Conservation (phyloP, 768 basidiomycete species). For the Coprinellus micaceus region DNA sequence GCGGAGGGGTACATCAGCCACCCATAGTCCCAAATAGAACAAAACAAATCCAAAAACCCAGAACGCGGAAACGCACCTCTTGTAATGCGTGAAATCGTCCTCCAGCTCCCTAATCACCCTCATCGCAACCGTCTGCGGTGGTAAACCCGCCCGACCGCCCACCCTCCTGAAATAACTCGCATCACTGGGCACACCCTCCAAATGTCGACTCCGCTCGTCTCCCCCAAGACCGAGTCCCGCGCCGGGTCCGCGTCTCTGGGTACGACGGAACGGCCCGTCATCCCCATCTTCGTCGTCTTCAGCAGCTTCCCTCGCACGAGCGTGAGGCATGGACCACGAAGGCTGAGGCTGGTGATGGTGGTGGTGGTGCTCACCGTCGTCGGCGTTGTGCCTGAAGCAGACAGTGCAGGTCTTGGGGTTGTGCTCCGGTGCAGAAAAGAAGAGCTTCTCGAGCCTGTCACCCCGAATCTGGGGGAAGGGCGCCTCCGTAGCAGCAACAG, state of each 20-base stretch:
- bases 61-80: slow-evolving; percentile 56
- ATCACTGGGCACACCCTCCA: slow-evolving; percentile 26
- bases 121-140: slow-evolving; percentile 84
- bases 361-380: background rate
- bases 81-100: slow-evolving; percentile 93
- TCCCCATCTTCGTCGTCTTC: slow-evolving; percentile 30
- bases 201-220: background rate
- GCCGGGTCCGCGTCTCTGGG: too few species aligned
- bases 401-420: slow-evolving; percentile 64
- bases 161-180: slow-evolving; percentile 25
- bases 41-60: background rate
- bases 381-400: slow-evolving; percentile 46
- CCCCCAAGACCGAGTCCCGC: slow-evolving; percentile 37
- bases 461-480: slow-evolving; percentile 86
- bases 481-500: too few species aligned
- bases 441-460: slow-evolving; percentile 70
- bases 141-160: slow-evolving; percentile 44
- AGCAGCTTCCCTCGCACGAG: too few species aligned
- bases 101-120: slow-evolving; percentile 86
- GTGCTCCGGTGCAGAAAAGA: slow-evolving; percentile 78
- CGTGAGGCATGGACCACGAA: too few species aligned
- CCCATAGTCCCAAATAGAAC: background rate
- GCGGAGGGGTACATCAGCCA: slow-evolving; percentile 4
- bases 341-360: slow-evolving; percentile 5
- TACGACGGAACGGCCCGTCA: too few species aligned